These are phyloP conservation scores for Musa schizocarpa DNA, from an alignment of 176 grass and related monocot genomes.

Conservation along the genomic window DNA sequence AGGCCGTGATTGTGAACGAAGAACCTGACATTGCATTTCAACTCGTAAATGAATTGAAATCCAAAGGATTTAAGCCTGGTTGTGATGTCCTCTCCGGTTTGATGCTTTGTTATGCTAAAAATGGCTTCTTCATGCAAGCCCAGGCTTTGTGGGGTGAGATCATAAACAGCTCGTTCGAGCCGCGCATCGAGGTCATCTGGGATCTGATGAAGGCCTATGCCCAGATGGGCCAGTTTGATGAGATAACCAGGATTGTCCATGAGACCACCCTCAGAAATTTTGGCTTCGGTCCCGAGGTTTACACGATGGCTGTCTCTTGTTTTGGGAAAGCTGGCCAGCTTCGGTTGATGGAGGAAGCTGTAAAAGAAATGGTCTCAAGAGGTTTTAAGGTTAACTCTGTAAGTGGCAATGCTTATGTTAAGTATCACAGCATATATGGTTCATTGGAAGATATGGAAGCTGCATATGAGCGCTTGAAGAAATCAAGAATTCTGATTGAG, in stretches of 20 bases:
- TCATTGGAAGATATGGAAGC: constrained; percentile 71
- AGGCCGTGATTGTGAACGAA: background rate
- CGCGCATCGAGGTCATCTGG: constrained; percentile 23
- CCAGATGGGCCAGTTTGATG: constrained; percentile 36
- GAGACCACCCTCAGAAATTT: constrained; percentile 38
- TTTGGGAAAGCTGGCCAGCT: constrained; percentile 55
- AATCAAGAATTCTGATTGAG: constrained; percentile 44
- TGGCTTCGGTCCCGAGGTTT: constrained; percentile 21
- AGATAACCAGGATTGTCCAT: constrained; percentile 34
- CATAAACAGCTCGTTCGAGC: constrained; percentile 52
- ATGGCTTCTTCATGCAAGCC: constrained; percentile 50
- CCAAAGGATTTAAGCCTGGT: constrained; percentile 3
- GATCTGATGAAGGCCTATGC: constrained; percentile 53
- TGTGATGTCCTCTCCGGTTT: constrained; percentile 23
- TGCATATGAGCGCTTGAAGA: constrained; percentile 50
- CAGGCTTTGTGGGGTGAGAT: constrained; percentile 62
- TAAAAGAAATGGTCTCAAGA: constrained; percentile 41
- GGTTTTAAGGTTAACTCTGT: constrained; percentile 48
- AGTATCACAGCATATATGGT: constrained; percentile 48
- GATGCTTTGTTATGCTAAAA: constrained; percentile 53
- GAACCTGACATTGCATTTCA: background rate
- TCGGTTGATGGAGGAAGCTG: constrained; percentile 47
- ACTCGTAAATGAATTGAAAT: constrained; percentile 3
- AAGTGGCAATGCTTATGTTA: constrained; percentile 60
- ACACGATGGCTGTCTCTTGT: constrained; percentile 57